These are phyloP conservation scores for Wickerhamomyces sp. DNA, from an alignment of 1,139 yeast genomes.

Conservation along the genomic window DNA sequence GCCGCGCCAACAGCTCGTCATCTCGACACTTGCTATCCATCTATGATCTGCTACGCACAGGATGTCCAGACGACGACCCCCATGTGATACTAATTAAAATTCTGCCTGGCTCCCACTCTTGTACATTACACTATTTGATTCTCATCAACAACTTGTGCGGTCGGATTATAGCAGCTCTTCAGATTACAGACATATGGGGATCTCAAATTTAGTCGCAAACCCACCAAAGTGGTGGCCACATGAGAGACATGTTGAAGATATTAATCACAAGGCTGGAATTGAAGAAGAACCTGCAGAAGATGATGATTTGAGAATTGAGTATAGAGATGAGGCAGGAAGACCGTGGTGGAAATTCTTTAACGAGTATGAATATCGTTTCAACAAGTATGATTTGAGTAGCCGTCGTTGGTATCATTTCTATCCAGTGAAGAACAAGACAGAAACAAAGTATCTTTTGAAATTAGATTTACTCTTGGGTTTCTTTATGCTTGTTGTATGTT, in stretches of 20 bases:
- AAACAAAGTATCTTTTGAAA: constrained; percentile 49
- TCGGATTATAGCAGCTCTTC: no score
- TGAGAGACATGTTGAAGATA: neutral
- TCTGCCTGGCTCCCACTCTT: no score
- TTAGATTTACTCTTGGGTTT: constrained; percentile 55
- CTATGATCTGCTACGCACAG: no score
- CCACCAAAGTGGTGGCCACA: constrained; percentile 1
- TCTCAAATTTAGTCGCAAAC: no score
- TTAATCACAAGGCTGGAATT: neutral
- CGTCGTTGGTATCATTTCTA: constrained; percentile 67
- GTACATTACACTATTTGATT: no score
- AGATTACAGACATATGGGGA: no score
- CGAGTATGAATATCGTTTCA: constrained; percentile 56
- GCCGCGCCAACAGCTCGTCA: no score
- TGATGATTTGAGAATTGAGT: constrained; percentile 15
- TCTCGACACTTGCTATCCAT: no score
- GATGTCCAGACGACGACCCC: no score
- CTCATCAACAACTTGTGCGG: no score
- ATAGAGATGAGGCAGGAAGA: constrained; percentile 48
- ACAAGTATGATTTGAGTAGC: constrained; percentile 48
- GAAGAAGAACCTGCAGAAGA: neutral
- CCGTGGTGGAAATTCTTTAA: constrained; percentile 62
- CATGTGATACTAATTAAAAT: no score
- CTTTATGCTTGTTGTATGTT: constrained; percentile 59
- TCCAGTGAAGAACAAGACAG: constrained; percentile 47